phyloP scores from a whole-genome alignment of 371 early-diverging fungal genomes.

The Syncephalastrum sp. region DNA sequence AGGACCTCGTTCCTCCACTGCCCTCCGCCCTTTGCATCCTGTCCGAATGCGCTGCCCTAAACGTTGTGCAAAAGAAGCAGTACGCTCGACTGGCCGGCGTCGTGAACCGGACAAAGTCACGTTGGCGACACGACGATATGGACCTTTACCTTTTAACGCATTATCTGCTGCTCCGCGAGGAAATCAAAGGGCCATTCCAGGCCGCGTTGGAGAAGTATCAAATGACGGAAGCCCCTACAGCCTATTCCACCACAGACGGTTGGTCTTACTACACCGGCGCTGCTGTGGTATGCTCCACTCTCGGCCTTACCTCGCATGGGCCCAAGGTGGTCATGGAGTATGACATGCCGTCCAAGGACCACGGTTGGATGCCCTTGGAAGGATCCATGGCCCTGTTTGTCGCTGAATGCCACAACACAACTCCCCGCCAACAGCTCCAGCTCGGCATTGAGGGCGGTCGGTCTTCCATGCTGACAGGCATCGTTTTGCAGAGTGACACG shows the following conservation, averaged over 20 bases:
- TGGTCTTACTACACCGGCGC: slow-evolving; percentile 5
- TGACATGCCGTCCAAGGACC: no score
- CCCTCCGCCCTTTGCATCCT: no score
- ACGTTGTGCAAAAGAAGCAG: neutral
- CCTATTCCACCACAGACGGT: neutral
- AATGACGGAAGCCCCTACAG: neutral
- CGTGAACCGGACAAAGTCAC: slow-evolving; percentile 4
- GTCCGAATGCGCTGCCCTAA: neutral
- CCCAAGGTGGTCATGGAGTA: no score
- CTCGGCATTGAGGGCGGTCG: no score
- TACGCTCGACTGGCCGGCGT: neutral
- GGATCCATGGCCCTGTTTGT: slow-evolving; percentile 9
- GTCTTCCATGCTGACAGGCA: no score
- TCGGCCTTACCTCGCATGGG: no score
- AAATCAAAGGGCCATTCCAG: slow-evolving; percentile 24
- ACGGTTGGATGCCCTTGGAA: slow-evolving; percentile 1
- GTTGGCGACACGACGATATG: slow-evolving; percentile 11
- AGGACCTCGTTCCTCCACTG: no score
- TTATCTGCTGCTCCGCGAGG: slow-evolving; percentile 29
- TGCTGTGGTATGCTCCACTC: neutral
- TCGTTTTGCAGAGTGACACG: no score
- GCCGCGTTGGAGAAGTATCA: slow-evolving; percentile 7
- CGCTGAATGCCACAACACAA: neutral
- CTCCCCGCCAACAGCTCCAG: no score
- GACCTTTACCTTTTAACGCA: slow-evolving; percentile 24